Conservation (phyloP, 2,329 filamentous ascomycete species). For the Neocucurbitaria cava region DNA sequence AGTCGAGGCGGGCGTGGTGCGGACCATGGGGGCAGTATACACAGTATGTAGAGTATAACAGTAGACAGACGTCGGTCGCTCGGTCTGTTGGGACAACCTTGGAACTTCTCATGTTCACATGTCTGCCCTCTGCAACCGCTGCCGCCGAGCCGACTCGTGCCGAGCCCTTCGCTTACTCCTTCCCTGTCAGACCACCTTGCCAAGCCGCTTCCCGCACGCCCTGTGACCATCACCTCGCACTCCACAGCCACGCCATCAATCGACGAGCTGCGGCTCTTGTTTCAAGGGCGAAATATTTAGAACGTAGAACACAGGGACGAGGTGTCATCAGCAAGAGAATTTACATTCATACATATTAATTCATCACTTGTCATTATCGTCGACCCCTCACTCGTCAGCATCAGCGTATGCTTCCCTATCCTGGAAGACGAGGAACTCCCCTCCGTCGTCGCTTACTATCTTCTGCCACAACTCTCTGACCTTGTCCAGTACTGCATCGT, state of each 20-base stretch:
- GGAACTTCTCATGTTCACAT: constrained; percentile 8
- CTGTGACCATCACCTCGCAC: neutral
- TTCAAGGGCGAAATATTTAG: no score
- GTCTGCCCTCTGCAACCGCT: neutral
- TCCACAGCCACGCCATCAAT: neutral
- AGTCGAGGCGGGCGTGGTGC: neutral
- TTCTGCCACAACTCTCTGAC: constrained; percentile 75
- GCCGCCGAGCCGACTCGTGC: constrained; percentile 5
- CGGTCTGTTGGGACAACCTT: neutral
- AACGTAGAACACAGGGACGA: no score
- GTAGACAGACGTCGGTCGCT: no score
- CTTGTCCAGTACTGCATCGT: constrained; percentile 71
- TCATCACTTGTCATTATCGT: neutral
- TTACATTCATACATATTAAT: neutral
- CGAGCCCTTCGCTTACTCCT: constrained; percentile 8
- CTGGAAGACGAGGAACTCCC: constrained; percentile 78
- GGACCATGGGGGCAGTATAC: neutral
- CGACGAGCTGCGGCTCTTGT: no score
- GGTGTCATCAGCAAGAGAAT: no score
- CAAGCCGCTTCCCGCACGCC: neutral
- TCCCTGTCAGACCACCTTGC: neutral
- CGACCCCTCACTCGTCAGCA: constrained; percentile 52
- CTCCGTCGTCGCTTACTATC: constrained; percentile 62
- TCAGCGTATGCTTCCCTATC: constrained; percentile 74
- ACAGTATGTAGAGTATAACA: no score